phyloP scores from a whole-genome alignment of 1,284 basidiomycete species.

The Boletus holoroseus region DNA sequence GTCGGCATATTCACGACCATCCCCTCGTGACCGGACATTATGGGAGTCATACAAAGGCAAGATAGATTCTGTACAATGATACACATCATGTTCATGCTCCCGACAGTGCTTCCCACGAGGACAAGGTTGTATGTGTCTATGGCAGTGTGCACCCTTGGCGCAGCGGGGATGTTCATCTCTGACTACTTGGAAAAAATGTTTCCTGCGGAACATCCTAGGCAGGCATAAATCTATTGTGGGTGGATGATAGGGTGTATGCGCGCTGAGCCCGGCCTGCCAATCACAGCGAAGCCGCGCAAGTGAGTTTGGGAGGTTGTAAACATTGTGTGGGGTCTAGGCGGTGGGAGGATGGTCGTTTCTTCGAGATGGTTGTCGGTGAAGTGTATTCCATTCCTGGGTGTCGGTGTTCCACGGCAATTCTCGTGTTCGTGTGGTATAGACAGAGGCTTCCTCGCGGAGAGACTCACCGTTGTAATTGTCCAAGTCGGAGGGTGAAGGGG shows the following conservation, averaged over 20 bases:
- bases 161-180: constrained; percentile 49
- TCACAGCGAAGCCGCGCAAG: not conserved
- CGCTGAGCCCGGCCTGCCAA: constrained; percentile 16
- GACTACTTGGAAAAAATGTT: constrained; percentile 48
- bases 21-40: constrained; percentile 28
- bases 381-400: constrained; percentile 9
- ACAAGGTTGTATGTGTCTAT: constrained; percentile 58
- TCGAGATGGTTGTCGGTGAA: constrained; percentile 24
- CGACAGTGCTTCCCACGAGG: constrained; percentile 51
- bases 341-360: constrained; percentile 12
- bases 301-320: not conserved
- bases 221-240: not conserved
- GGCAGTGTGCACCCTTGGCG: constrained; percentile 48
- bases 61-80: constrained; percentile 10
- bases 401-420: constrained; percentile 27
- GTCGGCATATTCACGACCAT: constrained; percentile 3
- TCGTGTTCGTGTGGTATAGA: constrained; percentile 12
- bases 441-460: not conserved
- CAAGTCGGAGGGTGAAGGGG: constrained; percentile 27
- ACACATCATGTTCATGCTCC: constrained; percentile 10
- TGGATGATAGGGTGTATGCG: constrained; percentile 9
- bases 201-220: constrained; percentile 5
- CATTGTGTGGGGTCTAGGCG: constrained; percentile 3
- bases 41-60: constrained; percentile 44
- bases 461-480: constrained; percentile 1